Evolutionary conservation across 257 asterid genomes (phyloP), one percentile per base, ranked within the genome.

Genomic region (Cynanchum wilfordii): DNA sequence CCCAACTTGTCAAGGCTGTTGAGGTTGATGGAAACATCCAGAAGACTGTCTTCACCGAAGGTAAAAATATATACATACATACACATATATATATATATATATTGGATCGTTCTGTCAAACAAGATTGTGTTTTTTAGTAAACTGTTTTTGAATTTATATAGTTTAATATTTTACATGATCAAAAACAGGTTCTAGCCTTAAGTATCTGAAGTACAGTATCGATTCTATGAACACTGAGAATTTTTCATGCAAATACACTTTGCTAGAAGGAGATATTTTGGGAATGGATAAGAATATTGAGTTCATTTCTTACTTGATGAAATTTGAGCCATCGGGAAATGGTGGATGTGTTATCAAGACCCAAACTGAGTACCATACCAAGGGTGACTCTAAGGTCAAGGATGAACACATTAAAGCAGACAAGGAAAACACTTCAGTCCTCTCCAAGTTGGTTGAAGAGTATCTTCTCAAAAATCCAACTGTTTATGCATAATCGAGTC

Each of bases 361-460:
- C 16, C 71, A 58, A 11, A 75, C 69, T 76, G 59, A 69, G 24
- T 82, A 73, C 10, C 54, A 84, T 72, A 73, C 86, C 15, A 81
- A 80, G 65, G 86, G 76, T 6, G 86, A 77, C 3, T 68, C n/a
- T 29, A 59, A 73, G 71, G 60, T 86, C 1, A 42, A 27, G 0
- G 86, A 77, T 22, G 89, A 84, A 22, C 73, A 84, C 38, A 79
- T 82, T 8, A 79, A 79, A 77, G 74, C 57, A 45, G 85, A 84
- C 13, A 69, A 84, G 73, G 76, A 81, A 0, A 76, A 27, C 63
- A 76, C 66, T 4, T 20, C 13, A 47, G 77, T 22, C 3, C 59
- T 86, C 70, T 77, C 81, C 79, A 78, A 80, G 79, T 82, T 79
- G 10, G 73, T 78, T 25, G 88, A 84, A 59, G 72, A 72, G 0